phyloP scores from a whole-genome alignment of 2,329 filamentous ascomycete genomes.

The Trichoderma cornu-damae region DNA sequence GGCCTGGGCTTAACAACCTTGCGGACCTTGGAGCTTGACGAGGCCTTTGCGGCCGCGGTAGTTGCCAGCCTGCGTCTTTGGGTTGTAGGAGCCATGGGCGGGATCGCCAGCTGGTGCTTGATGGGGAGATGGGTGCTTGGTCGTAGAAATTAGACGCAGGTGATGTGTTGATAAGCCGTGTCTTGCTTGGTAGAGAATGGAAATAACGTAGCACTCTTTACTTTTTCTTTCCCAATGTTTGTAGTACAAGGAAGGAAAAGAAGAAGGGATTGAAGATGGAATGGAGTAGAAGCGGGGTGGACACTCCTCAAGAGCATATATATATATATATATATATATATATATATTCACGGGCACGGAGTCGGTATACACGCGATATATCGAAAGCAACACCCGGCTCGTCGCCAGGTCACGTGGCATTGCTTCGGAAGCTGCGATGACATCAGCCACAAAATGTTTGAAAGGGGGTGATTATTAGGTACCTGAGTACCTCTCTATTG shows the following conservation, averaged over 20 bases:
- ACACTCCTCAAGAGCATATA: neutral
- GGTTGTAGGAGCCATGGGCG: neutral
- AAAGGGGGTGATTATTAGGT: too few relatives aligned
- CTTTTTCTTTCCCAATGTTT: neutral
- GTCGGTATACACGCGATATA: slow-evolving; percentile 13
- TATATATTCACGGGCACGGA: neutral
- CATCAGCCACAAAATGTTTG: neutral
- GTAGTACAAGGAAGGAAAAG: accelerated
- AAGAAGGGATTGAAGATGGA: neutral
- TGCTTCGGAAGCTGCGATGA: neutral
- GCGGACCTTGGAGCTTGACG: slow-evolving; percentile 1
- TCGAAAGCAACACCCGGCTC: slow-evolving; percentile 22
- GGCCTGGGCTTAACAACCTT: neutral
- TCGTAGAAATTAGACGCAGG: too few relatives aligned
- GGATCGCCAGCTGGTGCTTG: neutral
- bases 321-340: too few relatives aligned
- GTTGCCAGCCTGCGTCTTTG: slow-evolving; percentile 9
- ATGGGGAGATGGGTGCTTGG: neutral
- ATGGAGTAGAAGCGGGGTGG: neutral
- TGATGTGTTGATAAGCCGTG: too few relatives aligned
- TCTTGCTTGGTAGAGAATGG: too few relatives aligned
- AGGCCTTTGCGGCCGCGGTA: neutral
- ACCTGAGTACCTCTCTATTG: too few relatives aligned
- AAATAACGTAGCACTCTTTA: too few relatives aligned
- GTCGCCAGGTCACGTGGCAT: slow-evolving; percentile 22